Percentiles rank a stretch among this genome's conserved stretches.
Conservation (phyloP, 2,329 filamentous ascomycete species). For the Diaporthe batatas region DNA sequence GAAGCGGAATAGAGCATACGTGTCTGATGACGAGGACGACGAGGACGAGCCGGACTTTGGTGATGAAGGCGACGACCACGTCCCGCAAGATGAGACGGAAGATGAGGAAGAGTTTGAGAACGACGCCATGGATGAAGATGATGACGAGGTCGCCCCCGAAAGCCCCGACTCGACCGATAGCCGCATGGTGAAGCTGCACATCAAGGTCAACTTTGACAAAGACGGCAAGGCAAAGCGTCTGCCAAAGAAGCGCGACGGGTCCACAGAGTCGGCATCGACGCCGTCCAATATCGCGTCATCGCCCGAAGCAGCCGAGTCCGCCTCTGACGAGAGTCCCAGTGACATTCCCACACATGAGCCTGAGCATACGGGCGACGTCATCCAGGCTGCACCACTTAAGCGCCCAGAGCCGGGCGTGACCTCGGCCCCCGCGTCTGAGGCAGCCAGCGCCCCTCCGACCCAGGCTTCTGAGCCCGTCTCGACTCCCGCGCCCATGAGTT, state of each 20-base stretch:
- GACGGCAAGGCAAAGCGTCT: conserved; percentile 52
- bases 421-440: not conserved
- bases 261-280: conserved; percentile 45
- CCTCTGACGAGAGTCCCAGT: conserved; percentile 35
- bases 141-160: conserved; percentile 57
- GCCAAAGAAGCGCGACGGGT: conserved; percentile 48
- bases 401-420: not conserved
- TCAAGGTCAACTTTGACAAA: conserved; percentile 58
- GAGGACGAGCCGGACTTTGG: conserved; percentile 82
- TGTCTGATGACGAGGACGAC: conserved; percentile 74
- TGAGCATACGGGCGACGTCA: conserved; percentile 39
- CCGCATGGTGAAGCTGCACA: conserved; percentile 80
- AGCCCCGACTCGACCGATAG: conserved; percentile 59
- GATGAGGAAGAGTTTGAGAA: conserved; percentile 70
- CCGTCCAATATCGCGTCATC: conserved; percentile 38
- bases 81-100: conserved; percentile 70
- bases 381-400: conserved; percentile 41
- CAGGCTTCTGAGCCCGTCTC: not conserved
- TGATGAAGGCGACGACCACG: conserved; percentile 80
- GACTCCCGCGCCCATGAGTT: not conserved
- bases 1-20: conserved; percentile 65
- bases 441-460: not conserved
- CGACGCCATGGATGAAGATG: conserved; percentile 67
- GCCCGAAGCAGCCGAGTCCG: conserved; percentile 20
- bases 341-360: conserved; percentile 38